These are phyloP conservation scores for Apiotrichum veenhuisii DNA, from an alignment of 1,284 basidiomycete genomes.

Conservation along the genomic window DNA sequence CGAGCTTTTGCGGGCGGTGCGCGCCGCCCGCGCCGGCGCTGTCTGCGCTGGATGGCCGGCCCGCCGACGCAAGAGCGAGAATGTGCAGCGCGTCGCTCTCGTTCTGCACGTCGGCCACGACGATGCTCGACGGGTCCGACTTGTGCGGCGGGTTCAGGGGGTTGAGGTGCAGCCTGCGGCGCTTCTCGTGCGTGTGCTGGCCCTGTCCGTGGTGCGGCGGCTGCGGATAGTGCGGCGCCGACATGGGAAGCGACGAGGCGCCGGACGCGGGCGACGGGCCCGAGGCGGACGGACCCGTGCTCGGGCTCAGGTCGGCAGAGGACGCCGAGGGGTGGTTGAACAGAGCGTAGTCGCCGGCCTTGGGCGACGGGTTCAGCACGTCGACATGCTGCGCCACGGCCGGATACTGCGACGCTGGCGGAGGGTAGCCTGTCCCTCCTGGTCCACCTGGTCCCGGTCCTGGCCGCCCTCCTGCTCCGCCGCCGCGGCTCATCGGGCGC, in stretches of 20 bases:
- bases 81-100: slow-evolving; percentile 49
- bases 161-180: slow-evolving; percentile 33
- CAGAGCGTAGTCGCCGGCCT: slow-evolving; percentile 11
- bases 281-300: not conserved
- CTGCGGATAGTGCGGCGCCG: not conserved
- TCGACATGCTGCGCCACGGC: slow-evolving; percentile 1
- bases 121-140: slow-evolving; percentile 40
- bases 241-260: not conserved
- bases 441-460: not conserved
- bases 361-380: slow-evolving; percentile 16
- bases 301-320: slow-evolving; percentile 21
- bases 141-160: slow-evolving; percentile 12
- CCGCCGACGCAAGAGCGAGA: slow-evolving; percentile 43
- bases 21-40: not conserved
- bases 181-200: slow-evolving; percentile 19
- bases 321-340: slow-evolving; percentile 18
- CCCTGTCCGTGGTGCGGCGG: not conserved
- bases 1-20: not conserved
- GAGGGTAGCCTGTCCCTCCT: not conserved
- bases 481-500: not conserved
- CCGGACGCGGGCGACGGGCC: not conserved
- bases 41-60: slow-evolving; percentile 7
- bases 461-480: not conserved
- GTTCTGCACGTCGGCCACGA: slow-evolving; percentile 50
- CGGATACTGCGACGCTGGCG: not conserved